Evolutionary conservation across 2,329 filamentous ascomycete genomes (phyloP).

Genomic region (Penicillium sp.): DNA sequence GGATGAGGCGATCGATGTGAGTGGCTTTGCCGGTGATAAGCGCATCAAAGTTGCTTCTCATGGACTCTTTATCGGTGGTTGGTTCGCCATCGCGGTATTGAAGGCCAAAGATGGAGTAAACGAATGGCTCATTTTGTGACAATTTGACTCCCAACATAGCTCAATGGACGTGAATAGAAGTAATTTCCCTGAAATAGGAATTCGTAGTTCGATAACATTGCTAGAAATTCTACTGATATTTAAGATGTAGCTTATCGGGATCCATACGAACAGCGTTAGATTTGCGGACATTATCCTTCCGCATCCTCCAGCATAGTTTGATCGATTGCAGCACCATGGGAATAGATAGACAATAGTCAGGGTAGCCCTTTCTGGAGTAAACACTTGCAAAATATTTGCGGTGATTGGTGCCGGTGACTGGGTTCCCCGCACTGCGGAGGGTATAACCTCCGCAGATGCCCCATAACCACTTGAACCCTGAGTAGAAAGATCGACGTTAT

Average conservation of each 20-base stretch:
- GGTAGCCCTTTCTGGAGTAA: background rate
- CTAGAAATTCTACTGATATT: background rate
- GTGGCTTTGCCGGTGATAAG: conserved; percentile 5
- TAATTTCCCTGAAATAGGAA: too few relatives aligned
- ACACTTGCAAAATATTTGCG: background rate
- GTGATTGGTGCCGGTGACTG: background rate
- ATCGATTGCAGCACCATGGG: background rate
- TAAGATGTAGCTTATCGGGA: background rate
- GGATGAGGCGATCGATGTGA: conserved; percentile 8
- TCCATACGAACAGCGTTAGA: background rate
- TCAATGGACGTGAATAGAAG: background rate
- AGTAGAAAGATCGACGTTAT: background rate
- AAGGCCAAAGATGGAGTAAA: conserved; percentile 15
- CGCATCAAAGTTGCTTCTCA: background rate
- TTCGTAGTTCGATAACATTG: too few relatives aligned
- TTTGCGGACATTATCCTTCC: background rate
- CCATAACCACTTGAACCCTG: background rate
- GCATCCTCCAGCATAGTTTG: background rate
- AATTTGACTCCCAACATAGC: conserved; percentile 6
- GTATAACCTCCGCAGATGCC: background rate
- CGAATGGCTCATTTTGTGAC: conserved; percentile 3
- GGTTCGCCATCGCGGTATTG: background rate
- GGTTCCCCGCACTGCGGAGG: background rate
- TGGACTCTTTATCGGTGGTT: background rate
- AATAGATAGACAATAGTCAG: background rate